Base-by-base conservation (phyloP, 345 rosid species). In the Euphorbia tirucalli region DNA sequence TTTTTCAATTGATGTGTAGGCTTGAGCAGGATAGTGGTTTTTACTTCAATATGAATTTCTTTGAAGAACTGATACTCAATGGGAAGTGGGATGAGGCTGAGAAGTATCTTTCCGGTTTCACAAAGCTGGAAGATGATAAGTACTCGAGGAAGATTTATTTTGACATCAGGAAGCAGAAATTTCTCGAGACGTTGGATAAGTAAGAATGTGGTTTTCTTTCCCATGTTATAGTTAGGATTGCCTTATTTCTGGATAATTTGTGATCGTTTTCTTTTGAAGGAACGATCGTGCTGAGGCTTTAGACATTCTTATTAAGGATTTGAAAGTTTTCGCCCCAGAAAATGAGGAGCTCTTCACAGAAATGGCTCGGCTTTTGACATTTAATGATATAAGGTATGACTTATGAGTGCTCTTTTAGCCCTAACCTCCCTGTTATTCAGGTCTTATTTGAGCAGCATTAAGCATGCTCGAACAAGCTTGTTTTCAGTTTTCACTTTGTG, bases 141-240 rank as follows among this genome's bases (percentile, higher is more conserved):
- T 70, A 66, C 67, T 83, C 83, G 5, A 80, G 54, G n/a, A 82
- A 82, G 75, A 76, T 82, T 25, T 82, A 22, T 68, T 79, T 79
- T 46, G 78, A 73, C 28, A 71, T 82, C 41, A 69, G 81, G 70
- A 82, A 82, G 67, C 83, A 79, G 61, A 82, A 82, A 2, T 82
- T 61, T 52, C 70, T 82, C 0, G 85, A 82, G 78, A 78, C 78
- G 60, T 61, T 82, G 69, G 83, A 79, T 58, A 74, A 70, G 85
- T 82, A 63, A 57, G 66, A n/a, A 32, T 13, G 30, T 24, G n/a
- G 0, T 63, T 31, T 13, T 13, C 32, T 10, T 49, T n/a, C 27
- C 62, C 68, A 8, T 5, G 30, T 69, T 22, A 32, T n/a, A 35
- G 28, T 27, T 44, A 18, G 28, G 55, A 28, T 15, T 30, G 16